Percentiles rank a stretch among this genome's conserved stretches.
Conservation (phyloP, 148 eudicot genomes). For the Polygonum maritimum region DNA sequence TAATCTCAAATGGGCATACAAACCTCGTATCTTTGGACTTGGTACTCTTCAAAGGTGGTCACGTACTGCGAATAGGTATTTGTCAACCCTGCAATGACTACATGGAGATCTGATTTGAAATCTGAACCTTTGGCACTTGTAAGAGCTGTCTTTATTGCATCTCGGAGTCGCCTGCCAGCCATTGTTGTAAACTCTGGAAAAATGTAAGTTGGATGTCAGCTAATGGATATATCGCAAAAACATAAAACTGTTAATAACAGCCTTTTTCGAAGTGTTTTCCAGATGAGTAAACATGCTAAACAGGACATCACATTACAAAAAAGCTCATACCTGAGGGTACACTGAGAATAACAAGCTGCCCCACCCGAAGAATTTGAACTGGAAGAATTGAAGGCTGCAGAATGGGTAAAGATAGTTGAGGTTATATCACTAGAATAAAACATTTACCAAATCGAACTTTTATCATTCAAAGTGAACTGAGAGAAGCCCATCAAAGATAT, state of each 20-base stretch:
- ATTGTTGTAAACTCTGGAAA: slow-evolving; percentile 81
- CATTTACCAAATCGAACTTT: neutral
- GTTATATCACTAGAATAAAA: neutral
- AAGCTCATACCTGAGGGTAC: slow-evolving; percentile 86
- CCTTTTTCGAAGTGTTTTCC: neutral
- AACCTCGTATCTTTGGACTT: slow-evolving; percentile 97
- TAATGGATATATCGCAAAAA: neutral
- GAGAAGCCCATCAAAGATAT: neutral
- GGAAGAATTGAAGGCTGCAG: slow-evolving; percentile 96
- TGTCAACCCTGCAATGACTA: slow-evolving; percentile 95
- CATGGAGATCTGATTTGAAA: slow-evolving; percentile 43
- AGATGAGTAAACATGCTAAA: neutral
- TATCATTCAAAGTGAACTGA: neutral
- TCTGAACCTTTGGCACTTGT: slow-evolving; percentile 36
- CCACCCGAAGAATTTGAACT: slow-evolving; percentile 79
- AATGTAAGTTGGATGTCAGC: slow-evolving; percentile 3
- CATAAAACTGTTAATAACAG: neutral
- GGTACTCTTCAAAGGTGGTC: slow-evolving; percentile 86
- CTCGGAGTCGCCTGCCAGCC: slow-evolving; percentile 98
- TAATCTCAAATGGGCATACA: slow-evolving; percentile 16
- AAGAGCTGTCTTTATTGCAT: slow-evolving; percentile 64
- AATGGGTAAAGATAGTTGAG: slow-evolving; percentile 8
- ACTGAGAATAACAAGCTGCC: slow-evolving; percentile 79
- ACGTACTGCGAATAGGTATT: slow-evolving; percentile 91
- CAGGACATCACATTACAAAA: neutral